Conservation (phyloP, 805 yeast species). For the Candida taoyuanica region DNA sequence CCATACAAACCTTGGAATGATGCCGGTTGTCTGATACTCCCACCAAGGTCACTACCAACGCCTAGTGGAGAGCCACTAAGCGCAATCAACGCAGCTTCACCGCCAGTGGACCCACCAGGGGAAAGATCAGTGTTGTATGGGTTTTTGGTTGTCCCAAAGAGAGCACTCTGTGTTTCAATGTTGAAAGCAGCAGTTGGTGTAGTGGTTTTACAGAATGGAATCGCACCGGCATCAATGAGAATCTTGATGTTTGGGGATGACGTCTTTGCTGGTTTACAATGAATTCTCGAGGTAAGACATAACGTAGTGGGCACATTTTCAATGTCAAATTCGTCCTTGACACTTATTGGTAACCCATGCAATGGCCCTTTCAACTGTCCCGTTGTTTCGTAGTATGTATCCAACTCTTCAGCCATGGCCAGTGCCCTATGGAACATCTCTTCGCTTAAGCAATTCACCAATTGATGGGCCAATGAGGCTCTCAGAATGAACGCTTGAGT, state of each 20-base stretch:
- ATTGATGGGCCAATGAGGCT: slow-evolving; percentile 54
- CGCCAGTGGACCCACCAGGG: slow-evolving; percentile 55
- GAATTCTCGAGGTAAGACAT: slow-evolving; percentile 40
- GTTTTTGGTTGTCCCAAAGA: slow-evolving; percentile 43
- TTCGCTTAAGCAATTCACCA: slow-evolving; percentile 33
- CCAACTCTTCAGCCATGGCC: slow-evolving; percentile 48
- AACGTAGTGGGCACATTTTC: slow-evolving; percentile 44
- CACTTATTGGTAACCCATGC: slow-evolving; percentile 63
- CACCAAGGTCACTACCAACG: slow-evolving; percentile 53
- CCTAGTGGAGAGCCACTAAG: slow-evolving; percentile 44
- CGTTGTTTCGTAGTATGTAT: slow-evolving; percentile 38
- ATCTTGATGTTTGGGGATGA: slow-evolving; percentile 36
- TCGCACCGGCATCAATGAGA: slow-evolving; percentile 45
- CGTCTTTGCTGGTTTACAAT: slow-evolving; percentile 46
- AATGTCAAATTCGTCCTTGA: slow-evolving; percentile 42
- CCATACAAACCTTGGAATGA: slow-evolving; percentile 38
- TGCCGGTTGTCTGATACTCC: slow-evolving; percentile 46
- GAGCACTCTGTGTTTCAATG: slow-evolving; percentile 40
- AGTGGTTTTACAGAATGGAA: slow-evolving; percentile 49
- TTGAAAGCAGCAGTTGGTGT: slow-evolving; percentile 47
- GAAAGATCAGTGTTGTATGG: slow-evolving; percentile 38
- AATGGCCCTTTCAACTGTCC: slow-evolving; percentile 56
- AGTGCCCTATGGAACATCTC: slow-evolving; percentile 52
- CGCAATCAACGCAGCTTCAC: slow-evolving; percentile 47
- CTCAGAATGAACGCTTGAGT: slow-evolving; percentile 51